Base-by-base conservation (phyloP, 352 stramenopile species). In the Halophytophthora polymorphica region DNA sequence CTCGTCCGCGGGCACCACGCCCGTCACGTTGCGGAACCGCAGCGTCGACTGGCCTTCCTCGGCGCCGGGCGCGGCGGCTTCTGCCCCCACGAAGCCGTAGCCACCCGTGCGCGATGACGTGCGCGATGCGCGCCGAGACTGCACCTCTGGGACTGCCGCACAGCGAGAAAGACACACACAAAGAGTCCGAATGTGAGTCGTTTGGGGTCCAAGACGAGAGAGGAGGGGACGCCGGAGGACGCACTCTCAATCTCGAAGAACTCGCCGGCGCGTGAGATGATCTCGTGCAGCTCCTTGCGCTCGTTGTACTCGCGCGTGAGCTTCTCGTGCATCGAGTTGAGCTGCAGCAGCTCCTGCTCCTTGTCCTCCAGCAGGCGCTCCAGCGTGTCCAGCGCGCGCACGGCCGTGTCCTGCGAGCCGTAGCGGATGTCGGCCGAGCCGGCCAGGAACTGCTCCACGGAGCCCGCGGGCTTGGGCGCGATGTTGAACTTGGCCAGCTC, bases 231-330 rank as follows among this genome's bases (percentile, higher is more conserved):
- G n/a, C n/a, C n/a, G 14, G 42, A 13, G 1, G 4, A 69, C 61
- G 60, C 40, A 77, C 76, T 78, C 51, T 93, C 82, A 46, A 93
- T 93, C 61, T 93, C 82, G 43, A 93, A 93, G 62, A 93, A 93
- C 61, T 93, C 82, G 40, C 79, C 82, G 1, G 79, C 77, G 19
- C 82, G 61, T 21, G 75, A 69, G 36, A 93, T 83, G 53, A 93
- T 90, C 61, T 93, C 83, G 50, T 93, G 83, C 21, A 91, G 65
- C 46, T 92, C 85, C 57, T 92, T 95, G 69, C 82, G 77, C 57
- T 98, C 92, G 64, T 98, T 99, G 87, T 99, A 99, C 66, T 99
- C 96, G 19, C 75, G 84, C 36, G 95, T 99, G 36, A 99, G 83
- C 68, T 98, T 98, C 63, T 98, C 93, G 64, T 96, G 96, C 83